Conservation (phyloP, 2,329 filamentous ascomycete genomes). For the Fusarium circinatum region DNA sequence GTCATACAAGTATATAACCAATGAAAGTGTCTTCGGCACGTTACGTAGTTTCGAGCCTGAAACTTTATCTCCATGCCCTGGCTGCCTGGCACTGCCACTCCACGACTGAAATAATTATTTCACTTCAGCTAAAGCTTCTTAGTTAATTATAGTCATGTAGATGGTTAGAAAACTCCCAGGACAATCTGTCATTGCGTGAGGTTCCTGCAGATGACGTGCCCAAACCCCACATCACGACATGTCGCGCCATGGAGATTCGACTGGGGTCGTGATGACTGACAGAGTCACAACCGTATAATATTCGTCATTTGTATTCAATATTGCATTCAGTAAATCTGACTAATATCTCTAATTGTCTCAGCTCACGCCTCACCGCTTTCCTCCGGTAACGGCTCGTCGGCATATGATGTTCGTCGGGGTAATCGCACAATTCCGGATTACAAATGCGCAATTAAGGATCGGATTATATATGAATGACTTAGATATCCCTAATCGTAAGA, state of each 20-base stretch:
- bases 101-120: no score
- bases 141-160: accelerated
- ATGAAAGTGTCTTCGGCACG: background rate
- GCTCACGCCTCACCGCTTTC: background rate
- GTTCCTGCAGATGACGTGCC: conserved; percentile 5
- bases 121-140: no score
- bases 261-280: background rate
- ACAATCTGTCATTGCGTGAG: background rate
- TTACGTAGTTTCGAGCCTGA: background rate
- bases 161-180: background rate
- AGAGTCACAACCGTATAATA: background rate
- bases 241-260: background rate
- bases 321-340: background rate
- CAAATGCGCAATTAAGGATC: background rate
- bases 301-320: background rate
- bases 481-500: no score
- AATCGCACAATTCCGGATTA: background rate
- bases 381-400: conserved; percentile 1
- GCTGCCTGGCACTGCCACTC: no score
- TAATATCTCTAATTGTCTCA: background rate
- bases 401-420: background rate
- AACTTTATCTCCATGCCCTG: background rate
- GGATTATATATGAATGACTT: background rate
- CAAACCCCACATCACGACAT: background rate
- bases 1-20: no score